Evolutionary conservation across 1,284 basidiomycete species (phyloP).

Genomic region (Caloboletus firmus): DNA sequence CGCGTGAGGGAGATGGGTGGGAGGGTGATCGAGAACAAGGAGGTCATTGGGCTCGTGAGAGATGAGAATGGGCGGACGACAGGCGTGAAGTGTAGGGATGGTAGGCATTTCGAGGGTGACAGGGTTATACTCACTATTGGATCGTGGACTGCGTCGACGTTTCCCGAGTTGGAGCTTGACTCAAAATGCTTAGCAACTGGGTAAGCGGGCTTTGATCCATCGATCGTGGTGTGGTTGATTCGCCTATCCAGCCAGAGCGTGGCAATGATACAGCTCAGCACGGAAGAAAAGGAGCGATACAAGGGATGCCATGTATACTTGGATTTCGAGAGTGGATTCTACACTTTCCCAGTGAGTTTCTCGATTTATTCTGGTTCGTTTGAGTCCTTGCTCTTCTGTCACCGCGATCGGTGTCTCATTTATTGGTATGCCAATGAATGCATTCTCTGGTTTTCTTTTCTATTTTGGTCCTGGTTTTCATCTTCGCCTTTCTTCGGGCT

Average conservation of each 20-base stretch:
- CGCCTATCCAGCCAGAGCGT: conserved; percentile 63
- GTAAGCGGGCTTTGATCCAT: conserved; percentile 39
- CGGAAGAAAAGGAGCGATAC: conserved; percentile 67
- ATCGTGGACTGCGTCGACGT: conserved; percentile 81
- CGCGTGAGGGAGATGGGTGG: conserved; percentile 64
- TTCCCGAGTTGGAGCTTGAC: conserved; percentile 58
- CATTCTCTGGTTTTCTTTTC: neutral
- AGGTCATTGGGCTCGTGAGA: conserved; percentile 51
- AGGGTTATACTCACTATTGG: conserved; percentile 70
- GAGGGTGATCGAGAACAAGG: conserved; percentile 56
- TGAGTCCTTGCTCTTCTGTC: neutral
- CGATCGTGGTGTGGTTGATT: neutral
- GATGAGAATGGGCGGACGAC: conserved; percentile 41
- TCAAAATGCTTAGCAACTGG: conserved; percentile 65
- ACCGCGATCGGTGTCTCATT: neutral
- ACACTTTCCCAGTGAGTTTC: conserved; percentile 69
- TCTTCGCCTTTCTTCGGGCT: neutral
- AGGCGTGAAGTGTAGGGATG: conserved; percentile 68
- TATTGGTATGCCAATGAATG: neutral
- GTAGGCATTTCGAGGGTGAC: conserved; percentile 53
- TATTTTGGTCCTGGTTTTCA: neutral
- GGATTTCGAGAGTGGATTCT: conserved; percentile 69
- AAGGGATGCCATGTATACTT: conserved; percentile 68
- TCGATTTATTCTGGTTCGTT: neutral
- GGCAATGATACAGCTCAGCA: conserved; percentile 70